Percentiles rank a stretch among this genome's conserved stretches.
Evolutionary conservation across 768 basidiomycete species (phyloP).

Genomic region (Epithele typhae): DNA sequence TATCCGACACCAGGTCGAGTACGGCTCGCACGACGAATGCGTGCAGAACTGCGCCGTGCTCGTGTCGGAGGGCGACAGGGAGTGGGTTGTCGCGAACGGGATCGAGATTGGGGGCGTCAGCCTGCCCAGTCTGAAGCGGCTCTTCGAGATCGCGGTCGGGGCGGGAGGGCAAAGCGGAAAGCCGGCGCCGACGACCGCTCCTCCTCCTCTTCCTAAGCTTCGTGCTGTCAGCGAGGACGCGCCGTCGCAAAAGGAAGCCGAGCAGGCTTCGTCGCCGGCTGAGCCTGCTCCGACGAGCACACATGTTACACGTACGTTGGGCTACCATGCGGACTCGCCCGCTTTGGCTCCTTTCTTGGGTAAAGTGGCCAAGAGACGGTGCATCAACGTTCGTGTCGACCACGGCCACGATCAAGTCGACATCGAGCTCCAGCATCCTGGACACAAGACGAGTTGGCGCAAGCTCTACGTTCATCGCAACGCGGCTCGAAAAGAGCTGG

Average conservation of each 20-base stretch:
- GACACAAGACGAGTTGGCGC: slow-evolving; percentile 24
- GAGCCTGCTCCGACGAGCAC: slow-evolving; percentile 20
- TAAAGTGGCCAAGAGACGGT: slow-evolving; percentile 36
- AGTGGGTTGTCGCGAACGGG: slow-evolving; percentile 32
- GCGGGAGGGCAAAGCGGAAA: slow-evolving; percentile 22
- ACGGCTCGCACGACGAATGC: slow-evolving; percentile 48
- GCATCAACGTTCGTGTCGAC: slow-evolving; percentile 32
- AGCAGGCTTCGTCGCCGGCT: too few species aligned
- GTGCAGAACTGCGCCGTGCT: slow-evolving; percentile 40
- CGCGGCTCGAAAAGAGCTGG: slow-evolving; percentile 34
- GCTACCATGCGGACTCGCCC: slow-evolving; percentile 47
- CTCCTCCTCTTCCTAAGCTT: too few species aligned
- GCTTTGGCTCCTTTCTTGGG: slow-evolving; percentile 49
- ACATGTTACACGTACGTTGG: slow-evolving; percentile 43
- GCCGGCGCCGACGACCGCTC: too few species aligned
- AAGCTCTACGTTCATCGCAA: slow-evolving; percentile 40
- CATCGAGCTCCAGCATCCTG: slow-evolving; percentile 21
- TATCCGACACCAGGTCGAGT: slow-evolving; percentile 43
- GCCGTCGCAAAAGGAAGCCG: too few species aligned
- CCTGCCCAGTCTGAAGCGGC: slow-evolving; percentile 40
- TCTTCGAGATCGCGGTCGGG: slow-evolving; percentile 49
- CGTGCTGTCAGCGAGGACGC: too few species aligned
- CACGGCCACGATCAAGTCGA: slow-evolving; percentile 30
- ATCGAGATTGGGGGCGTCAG: slow-evolving; percentile 37
- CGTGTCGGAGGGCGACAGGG: slow-evolving; percentile 30